Base-by-base conservation (phyloP, 2,329 filamentous ascomycete species). In the Blumeria graminis region DNA sequence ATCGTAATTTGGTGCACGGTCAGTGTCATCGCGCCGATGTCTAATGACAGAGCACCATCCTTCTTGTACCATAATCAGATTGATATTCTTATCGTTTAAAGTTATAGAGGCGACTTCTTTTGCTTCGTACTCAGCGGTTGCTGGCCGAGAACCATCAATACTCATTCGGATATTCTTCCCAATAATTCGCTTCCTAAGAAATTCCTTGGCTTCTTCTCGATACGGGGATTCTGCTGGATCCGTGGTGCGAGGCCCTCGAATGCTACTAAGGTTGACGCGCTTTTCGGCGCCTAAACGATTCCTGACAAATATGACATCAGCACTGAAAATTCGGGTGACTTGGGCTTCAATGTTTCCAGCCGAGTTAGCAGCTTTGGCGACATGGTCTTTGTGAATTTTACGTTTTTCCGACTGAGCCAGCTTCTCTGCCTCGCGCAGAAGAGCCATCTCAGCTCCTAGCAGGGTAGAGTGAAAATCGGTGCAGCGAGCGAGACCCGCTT, bases 401-500 rank as follows among this genome's bases (percentile, higher is more conserved):
- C 83, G 75, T 64, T 84, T 83, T 61, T 77, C 77, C 61, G 80
- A 77, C 70, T 88, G 88, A 4, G 92, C 92, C 58, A 77, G 73
- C 68, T 86, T 90, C 72, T 98, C 92, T 1, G 92, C 89, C 61
- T 85, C 79, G 60, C 92, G 81, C 57, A 96, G 78, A 57, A 77
- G 69, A 45, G 83, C 81, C 92, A 98, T 98, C 64, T 90, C 86
- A 54, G 79, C 73, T 48, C 92, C 92, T 10, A 98, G 77, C 71
- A 95, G 75, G 41, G 88, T 93, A 0, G 90, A 94, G 72, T 98
- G 92, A 70, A 92, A 89, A 69, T 98, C 92, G 61, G 89, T 88
- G 72, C 90, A 96, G 65, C 87, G 79, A 43, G 90, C 92, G 57
- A 96, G 75, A 63, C 92, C 92, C 56, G 88, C 86, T 64, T 90